Base-by-base conservation (phyloP, 2,329 filamentous ascomycete species). In the Trichoderma sp. region DNA sequence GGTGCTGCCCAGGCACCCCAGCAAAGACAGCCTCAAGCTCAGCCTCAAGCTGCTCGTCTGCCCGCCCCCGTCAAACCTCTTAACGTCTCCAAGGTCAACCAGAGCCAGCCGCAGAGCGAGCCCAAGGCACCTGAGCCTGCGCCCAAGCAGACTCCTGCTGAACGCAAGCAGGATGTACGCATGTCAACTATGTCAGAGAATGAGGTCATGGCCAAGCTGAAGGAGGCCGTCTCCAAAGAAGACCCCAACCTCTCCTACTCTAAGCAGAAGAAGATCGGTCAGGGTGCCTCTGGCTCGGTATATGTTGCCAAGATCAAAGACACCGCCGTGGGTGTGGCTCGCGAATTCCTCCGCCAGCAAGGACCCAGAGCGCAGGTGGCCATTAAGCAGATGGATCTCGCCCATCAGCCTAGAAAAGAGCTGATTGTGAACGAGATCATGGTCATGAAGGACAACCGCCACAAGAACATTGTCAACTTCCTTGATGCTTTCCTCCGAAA, bases 181-280 rank as follows among this genome's bases (percentile, higher is more conserved):
- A 98, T 99, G 94, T 98, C 95, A 47, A 97, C 93, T 77, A 98
- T 99, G 96, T 93, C 93, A 11, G 96, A 99, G 83, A 92, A 88
- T 75, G 95, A 99, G 81, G 96, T 99, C 71, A 99, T 99, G 96
- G 92, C 93, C 75, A 96, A 94, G 80, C 87, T 99, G 69, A 93
- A 95, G 80, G 93, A 97, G 75, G 95, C 96, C 8, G 96, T 99
- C 1, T 98, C 95, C 74, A 97, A 97, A 81, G 94, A 97, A 73
- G 95, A 97, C 79, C 96, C 96, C 68, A 92, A 97, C 77, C 86
- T 97, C 75, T 97, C 95, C 28, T 99, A 99, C 85, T 95, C 95
- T 78, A 99, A 99, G 86, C 96, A 98, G 84, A 98, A 98, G 88
- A 99, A 99, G 88, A 98, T 99, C 82, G 96, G 96, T 24, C 96